phyloP scores from a whole-genome alignment of 1,284 basidiomycete species.

The Sphagnurus paluster region DNA sequence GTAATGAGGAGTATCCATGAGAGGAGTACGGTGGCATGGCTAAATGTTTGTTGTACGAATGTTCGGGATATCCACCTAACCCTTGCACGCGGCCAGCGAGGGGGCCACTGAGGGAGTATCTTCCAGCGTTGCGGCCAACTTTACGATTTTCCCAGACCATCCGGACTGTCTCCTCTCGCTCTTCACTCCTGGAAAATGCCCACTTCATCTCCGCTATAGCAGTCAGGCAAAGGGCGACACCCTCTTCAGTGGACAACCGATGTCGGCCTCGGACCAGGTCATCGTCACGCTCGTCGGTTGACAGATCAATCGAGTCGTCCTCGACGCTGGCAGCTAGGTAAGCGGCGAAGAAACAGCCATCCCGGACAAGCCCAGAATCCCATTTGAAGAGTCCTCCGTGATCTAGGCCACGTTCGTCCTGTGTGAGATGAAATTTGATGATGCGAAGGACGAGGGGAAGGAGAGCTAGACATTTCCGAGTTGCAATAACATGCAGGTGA shows the following conservation, averaged over 20 bases:
- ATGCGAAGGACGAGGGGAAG: constrained; percentile 62
- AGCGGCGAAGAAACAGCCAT: constrained; percentile 80
- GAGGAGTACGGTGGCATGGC: constrained; percentile 13
- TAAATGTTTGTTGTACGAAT: constrained; percentile 16
- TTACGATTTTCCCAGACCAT: constrained; percentile 61
- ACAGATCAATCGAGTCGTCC: constrained; percentile 42
- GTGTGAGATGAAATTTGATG: constrained; percentile 57
- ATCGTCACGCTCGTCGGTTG: constrained; percentile 46
- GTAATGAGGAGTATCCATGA: constrained; percentile 11
- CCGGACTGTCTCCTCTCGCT: constrained; percentile 62
- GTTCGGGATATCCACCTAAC: constrained; percentile 13
- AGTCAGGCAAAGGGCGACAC: constrained; percentile 67
- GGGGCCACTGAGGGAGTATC: constrained; percentile 14
- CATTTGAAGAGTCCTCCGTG: constrained; percentile 65
- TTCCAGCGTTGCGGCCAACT: constrained; percentile 27
- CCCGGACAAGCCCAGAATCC: constrained; percentile 79
- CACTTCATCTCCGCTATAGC: constrained; percentile 80
- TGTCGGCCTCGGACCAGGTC: constrained; percentile 32
- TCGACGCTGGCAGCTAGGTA: constrained; percentile 62
- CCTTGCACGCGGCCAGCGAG: constrained; percentile 6
- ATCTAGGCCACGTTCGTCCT: constrained; percentile 23
- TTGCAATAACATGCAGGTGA: constrained; percentile 45
- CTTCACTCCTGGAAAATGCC: constrained; percentile 74
- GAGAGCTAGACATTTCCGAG: constrained; percentile 47
- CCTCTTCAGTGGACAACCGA: constrained; percentile 60